A percentile compares a stretch with the other conserved stretches of the same genome.
Evolutionary conservation across 2,329 filamentous ascomycete species (phyloP).

Genomic region (Ophiostoma piceae): DNA sequence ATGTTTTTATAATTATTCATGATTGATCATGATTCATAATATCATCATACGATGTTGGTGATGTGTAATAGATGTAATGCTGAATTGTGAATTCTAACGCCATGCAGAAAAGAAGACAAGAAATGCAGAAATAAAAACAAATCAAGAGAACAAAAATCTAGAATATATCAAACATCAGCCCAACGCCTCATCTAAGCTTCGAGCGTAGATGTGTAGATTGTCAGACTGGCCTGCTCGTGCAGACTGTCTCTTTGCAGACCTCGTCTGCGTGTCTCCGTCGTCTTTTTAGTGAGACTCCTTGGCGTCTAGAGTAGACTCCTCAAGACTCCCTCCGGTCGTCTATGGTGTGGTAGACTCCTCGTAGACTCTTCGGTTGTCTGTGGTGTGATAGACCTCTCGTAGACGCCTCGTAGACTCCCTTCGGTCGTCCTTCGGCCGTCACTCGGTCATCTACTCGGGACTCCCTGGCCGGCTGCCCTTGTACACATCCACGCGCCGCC

Average conservation of each 20-base stretch:
- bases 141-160: neutral
- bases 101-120: neutral
- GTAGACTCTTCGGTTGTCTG: too few species aligned
- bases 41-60: neutral
- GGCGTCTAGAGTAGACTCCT: too few species aligned
- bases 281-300: too few species aligned
- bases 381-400: too few species aligned
- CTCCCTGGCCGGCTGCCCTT: conserved; percentile 34
- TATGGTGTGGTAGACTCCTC: too few species aligned
- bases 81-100: conserved; percentile 8
- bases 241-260: too few species aligned
- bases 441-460: conserved; percentile 24
- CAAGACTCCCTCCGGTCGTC: too few species aligned
- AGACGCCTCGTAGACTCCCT: too few species aligned
- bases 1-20: neutral
- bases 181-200: neutral
- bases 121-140: neutral
- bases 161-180: neutral
- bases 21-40: neutral
- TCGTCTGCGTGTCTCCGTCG: too few species aligned
- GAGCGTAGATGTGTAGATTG: too few species aligned
- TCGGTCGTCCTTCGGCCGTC: too few species aligned
- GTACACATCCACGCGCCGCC: conserved; percentile 34
- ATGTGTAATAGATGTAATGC: neutral
- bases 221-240: too few species aligned